Evolutionary conservation across 1,139 yeast genomes (phyloP), one percentile per base, ranked within the genome.

Genomic region (Sugiyamaella grinbergsii): DNA sequence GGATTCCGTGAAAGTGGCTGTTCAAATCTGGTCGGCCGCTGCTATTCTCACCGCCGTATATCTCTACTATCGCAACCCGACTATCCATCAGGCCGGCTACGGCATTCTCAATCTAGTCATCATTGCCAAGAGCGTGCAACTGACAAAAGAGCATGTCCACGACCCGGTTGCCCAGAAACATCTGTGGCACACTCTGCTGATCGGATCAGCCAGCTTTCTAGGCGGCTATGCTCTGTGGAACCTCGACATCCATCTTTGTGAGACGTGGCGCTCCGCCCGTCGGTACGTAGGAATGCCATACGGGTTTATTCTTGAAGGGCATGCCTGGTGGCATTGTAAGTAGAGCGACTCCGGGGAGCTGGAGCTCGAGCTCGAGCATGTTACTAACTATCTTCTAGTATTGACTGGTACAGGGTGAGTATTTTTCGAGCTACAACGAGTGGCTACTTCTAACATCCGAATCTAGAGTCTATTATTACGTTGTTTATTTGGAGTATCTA

Each of bases 241-340:
- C 64, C 68, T 88, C 61, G 98, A 91, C 66, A 87, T 87, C 50
- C 88, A 85, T 62, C 76, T 85, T 50, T 93, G 98, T 66, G 65
- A 75, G n/a, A 67, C 70, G 33, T 83, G 89, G 70, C 78, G 85
- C 47, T 58, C 70, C 5, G 66, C 81, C 36, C 80, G 98, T 66
- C 79, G 95, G 57, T 60, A 69, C 2, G 62, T 82, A n/a, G 95
- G 96, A 2, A 78, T 90, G 73, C 98, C 98, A 1, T 80, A 85
- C 53, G 98, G 98, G 1, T 80, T 89, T 57, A 59, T 93, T 8
- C 74, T 93, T 34, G 98, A 93, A 66, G 86, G 96, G 29, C 98
- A 93, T 65, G 96, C 95, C 15, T 93, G 98, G 98, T 93, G 98
- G 98, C 98, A 93, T 66, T 72, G 54, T 51, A 42, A 53, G 55